Conservation (phyloP, 129 eudicot genomes). For the Lactuca saligna region DNA sequence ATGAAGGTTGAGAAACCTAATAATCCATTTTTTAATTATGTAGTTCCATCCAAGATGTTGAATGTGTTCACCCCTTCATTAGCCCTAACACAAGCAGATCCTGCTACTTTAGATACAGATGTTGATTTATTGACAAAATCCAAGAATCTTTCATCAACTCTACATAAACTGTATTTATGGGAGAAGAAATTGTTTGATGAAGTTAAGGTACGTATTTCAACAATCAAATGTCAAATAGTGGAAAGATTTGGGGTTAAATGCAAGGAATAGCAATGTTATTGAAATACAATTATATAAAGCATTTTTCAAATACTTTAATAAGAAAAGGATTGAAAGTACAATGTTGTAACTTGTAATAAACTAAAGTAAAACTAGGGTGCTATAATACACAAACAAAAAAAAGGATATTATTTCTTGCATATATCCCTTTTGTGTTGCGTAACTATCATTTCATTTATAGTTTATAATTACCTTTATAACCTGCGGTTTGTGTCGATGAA, state of each 20-base stretch:
- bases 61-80: conserved; percentile 55
- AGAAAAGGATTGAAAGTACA: too few species aligned
- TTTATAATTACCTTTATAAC: background rate
- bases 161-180: conserved; percentile 85
- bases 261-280: background rate
- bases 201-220: conserved; percentile 65
- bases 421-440: background rate
- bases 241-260: background rate
- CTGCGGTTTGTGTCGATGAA: background rate
- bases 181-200: conserved; percentile 94
- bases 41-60: conserved; percentile 88
- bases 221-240: background rate
- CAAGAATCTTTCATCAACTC: conserved; percentile 72
- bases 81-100: conserved; percentile 43
- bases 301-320: too few species aligned
- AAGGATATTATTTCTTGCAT: too few species aligned
- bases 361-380: too few species aligned
- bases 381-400: too few species aligned
- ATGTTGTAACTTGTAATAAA: too few species aligned
- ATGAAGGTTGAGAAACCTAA: background rate
- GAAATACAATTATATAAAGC: too few species aligned
- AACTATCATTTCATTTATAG: too few species aligned
- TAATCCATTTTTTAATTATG: background rate
- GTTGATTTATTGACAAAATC: conserved; percentile 52
- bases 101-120: conserved; percentile 45